These are phyloP conservation scores for Penicillium sp. DNA, from an alignment of 2,329 filamentous ascomycete species.

Conservation along the genomic window DNA sequence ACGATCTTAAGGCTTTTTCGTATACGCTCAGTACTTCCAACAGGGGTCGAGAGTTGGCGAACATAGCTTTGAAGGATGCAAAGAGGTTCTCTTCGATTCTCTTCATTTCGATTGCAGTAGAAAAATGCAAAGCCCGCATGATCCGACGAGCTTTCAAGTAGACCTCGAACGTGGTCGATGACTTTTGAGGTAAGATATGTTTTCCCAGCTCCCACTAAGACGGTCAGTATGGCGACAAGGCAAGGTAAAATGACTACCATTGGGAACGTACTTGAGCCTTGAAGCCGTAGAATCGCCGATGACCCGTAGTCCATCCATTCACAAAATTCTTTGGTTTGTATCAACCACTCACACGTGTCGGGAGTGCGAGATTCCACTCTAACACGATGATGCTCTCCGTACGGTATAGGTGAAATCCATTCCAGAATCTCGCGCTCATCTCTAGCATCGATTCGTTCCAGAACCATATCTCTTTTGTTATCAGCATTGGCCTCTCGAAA, in stretches of 20 bases:
- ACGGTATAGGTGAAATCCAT: not conserved
- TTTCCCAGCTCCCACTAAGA: not conserved
- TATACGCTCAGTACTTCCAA: not conserved
- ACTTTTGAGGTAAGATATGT: not conserved
- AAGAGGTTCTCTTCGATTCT: not conserved
- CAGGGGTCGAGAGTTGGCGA: not conserved
- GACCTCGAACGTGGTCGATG: not conserved
- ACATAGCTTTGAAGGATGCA: not conserved
- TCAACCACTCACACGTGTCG: not conserved
- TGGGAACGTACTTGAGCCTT: not conserved
- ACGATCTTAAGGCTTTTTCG: not conserved
- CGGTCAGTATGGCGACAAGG: not conserved
- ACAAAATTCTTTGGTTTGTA: not conserved
- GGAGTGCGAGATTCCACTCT: not conserved
- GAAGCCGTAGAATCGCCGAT: not conserved
- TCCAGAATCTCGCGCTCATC: not conserved
- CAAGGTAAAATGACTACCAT: not conserved
- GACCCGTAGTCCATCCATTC: not conserved
- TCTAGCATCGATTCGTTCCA: not conserved
- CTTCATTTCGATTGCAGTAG: not conserved
- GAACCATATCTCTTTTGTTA: not conserved
- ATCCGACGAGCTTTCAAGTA: not conserved
- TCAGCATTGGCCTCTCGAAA: not conserved
- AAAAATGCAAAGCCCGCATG: not conserved
- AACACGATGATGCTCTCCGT: not conserved